phyloP scores from a whole-genome alignment of 2,329 filamentous ascomycete species.

The Penicillium brasilianum region DNA sequence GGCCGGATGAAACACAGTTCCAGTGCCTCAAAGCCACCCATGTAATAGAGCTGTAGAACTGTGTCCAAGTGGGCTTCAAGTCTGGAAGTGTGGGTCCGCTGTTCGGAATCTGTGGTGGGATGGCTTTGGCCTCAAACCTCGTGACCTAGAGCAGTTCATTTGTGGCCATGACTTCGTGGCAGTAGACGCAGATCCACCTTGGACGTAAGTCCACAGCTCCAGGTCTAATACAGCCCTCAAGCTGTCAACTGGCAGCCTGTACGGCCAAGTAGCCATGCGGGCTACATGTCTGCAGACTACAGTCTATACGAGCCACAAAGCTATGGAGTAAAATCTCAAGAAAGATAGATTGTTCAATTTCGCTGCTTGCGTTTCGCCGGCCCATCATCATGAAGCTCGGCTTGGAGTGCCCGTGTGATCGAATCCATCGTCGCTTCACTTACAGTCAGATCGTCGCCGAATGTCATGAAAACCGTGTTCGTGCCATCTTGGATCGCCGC shows the following conservation, averaged over 20 bases:
- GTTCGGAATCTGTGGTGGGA: conserved; percentile 9
- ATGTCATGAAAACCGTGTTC: conserved; percentile 25
- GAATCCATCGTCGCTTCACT: conserved; percentile 15
- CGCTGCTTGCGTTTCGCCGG: conserved; percentile 8
- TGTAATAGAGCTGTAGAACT: conserved; percentile 14
- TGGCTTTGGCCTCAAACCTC: conserved; percentile 9
- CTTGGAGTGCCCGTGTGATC: conserved; percentile 11
- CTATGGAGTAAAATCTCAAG: neutral
- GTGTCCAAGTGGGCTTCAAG: conserved; percentile 12
- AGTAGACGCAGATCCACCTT: conserved; percentile 8
- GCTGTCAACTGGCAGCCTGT: conserved; percentile 6
- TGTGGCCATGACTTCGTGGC: neutral
- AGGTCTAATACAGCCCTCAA: neutral
- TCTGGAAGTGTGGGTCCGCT: conserved; percentile 11
- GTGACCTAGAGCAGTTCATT: conserved; percentile 12
- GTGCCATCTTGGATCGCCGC: conserved; percentile 24
- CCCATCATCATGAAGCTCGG: conserved; percentile 12
- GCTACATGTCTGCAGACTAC: neutral
- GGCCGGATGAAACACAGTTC: conserved; percentile 10
- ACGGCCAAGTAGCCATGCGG: neutral
- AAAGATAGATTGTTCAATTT: neutral
- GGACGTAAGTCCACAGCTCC: conserved; percentile 10
- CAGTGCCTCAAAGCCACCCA: conserved; percentile 11
- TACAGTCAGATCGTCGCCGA: conserved; percentile 17
- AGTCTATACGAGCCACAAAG: neutral